These are phyloP conservation scores for Boletus vermiculosoides DNA, from an alignment of 768 basidiomycete species.

Conservation along the genomic window DNA sequence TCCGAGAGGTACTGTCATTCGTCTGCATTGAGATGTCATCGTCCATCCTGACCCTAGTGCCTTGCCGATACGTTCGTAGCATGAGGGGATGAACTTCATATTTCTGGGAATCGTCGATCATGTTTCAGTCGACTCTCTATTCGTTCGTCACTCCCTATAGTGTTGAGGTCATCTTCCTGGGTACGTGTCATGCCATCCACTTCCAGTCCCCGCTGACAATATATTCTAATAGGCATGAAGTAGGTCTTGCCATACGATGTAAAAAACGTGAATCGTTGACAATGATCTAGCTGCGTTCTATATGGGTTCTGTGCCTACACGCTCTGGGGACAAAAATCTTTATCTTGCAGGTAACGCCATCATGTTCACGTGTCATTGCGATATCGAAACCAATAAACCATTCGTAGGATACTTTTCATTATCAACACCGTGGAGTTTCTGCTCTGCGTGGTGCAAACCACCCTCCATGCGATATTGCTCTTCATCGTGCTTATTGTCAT, in stretches of 20 bases:
- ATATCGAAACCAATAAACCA: neutral
- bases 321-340: conserved; percentile 12
- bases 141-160: conserved; percentile 3
- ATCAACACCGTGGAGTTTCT: conserved; percentile 17
- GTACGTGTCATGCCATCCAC: conserved; percentile 6
- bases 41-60: neutral
- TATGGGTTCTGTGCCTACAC: conserved; percentile 15
- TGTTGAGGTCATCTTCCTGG: conserved; percentile 18
- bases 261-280: neutral
- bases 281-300: conserved; percentile 10
- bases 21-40: neutral
- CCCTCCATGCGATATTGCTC: conserved; percentile 1
- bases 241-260: neutral
- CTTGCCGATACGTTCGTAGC: neutral
- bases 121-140: conserved; percentile 3
- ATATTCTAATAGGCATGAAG: conserved; percentile 14
- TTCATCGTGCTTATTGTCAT: conserved; percentile 4
- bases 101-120: neutral
- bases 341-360: conserved; percentile 7
- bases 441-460: conserved; percentile 9
- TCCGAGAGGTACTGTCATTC: neutral
- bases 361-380: neutral
- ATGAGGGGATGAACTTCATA: neutral
- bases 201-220: neutral
- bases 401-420: conserved; percentile 11